Percentiles rank a stretch among this genome's conserved stretches.
phyloP scores from a whole-genome alignment of 1,284 basidiomycete species.

The Leccinum subfulvum region DNA sequence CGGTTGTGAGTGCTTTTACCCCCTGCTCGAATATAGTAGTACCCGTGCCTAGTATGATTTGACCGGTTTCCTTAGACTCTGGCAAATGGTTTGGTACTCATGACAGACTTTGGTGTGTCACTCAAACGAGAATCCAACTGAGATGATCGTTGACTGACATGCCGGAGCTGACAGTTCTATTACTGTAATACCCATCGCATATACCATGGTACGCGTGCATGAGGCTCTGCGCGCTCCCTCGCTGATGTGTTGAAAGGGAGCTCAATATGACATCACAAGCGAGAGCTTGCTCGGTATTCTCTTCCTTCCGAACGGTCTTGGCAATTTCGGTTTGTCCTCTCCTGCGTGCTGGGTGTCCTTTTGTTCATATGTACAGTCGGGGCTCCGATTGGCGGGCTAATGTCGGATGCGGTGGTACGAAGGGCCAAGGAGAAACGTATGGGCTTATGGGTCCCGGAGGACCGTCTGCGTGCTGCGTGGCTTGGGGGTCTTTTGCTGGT shows the following conservation, averaged over 20 bases:
- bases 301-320: slow-evolving; percentile 59
- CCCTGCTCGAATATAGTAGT: neutral
- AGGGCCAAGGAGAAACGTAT: slow-evolving; percentile 47
- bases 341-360: neutral
- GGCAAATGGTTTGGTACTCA: slow-evolving; percentile 36
- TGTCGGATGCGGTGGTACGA: slow-evolving; percentile 51
- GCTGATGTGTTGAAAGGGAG: slow-evolving; percentile 39
- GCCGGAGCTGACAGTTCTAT: slow-evolving; percentile 32
- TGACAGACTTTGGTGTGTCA: slow-evolving; percentile 45
- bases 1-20: slow-evolving; percentile 45
- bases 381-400: slow-evolving; percentile 48
- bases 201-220: slow-evolving; percentile 30
- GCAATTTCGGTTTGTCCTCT: slow-evolving; percentile 49
- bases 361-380: slow-evolving; percentile 42
- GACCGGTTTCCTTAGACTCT: slow-evolving; percentile 37
- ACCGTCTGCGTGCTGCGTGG: slow-evolving; percentile 52
- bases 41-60: neutral
- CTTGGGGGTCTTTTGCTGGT: slow-evolving; percentile 46
- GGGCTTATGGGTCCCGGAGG: slow-evolving; percentile 56
- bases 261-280: slow-evolving; percentile 57
- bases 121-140: no score
- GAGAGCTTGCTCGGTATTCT: slow-evolving; percentile 58
- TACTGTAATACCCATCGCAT: slow-evolving; percentile 36
- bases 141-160: neutral
- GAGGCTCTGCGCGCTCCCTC: neutral